A percentile compares a stretch with the other conserved stretches of the same genome.
Conservation (phyloP, 176 grass and related monocot species). For the Saccharum officinarum region DNA sequence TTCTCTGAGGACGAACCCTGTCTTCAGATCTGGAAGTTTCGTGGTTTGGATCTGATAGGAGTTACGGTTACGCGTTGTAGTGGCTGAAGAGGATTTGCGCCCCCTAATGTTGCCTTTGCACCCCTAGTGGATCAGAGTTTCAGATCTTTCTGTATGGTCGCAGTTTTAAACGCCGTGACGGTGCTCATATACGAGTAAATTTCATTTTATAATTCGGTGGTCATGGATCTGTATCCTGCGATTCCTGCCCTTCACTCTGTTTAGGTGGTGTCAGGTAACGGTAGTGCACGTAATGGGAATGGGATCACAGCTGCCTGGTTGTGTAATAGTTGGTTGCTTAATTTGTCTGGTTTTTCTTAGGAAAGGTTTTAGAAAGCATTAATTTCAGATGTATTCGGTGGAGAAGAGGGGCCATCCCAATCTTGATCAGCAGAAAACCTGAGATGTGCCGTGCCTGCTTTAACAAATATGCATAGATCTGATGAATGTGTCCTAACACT, state of each 20-base stretch:
- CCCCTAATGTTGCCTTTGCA: background rate
- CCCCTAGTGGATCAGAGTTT: background rate
- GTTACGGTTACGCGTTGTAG: background rate
- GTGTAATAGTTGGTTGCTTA: background rate
- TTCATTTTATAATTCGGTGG: background rate
- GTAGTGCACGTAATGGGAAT: background rate
- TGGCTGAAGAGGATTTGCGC: background rate
- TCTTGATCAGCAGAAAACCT: background rate
- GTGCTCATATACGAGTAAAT: background rate
- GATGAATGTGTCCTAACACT: background rate
- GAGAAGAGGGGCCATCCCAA: background rate
- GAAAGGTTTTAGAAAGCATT: background rate
- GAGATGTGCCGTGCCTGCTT: background rate
- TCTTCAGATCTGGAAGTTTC: conserved; percentile 42
- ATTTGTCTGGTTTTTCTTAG: background rate
- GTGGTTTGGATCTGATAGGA: conserved; percentile 19
- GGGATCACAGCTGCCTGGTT: background rate
- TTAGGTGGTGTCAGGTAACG: background rate
- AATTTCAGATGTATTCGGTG: conserved; percentile 2
- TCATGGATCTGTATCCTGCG: conserved; percentile 13
- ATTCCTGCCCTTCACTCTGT: background rate
- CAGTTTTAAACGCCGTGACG: too few species aligned
- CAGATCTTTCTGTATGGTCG: background rate
- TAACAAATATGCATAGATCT: background rate
- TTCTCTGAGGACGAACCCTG: conserved; percentile 1